Evolutionary conservation across 73 alveolate species (phyloP).

Genomic region (Symbiodinium pilosum): DNA sequence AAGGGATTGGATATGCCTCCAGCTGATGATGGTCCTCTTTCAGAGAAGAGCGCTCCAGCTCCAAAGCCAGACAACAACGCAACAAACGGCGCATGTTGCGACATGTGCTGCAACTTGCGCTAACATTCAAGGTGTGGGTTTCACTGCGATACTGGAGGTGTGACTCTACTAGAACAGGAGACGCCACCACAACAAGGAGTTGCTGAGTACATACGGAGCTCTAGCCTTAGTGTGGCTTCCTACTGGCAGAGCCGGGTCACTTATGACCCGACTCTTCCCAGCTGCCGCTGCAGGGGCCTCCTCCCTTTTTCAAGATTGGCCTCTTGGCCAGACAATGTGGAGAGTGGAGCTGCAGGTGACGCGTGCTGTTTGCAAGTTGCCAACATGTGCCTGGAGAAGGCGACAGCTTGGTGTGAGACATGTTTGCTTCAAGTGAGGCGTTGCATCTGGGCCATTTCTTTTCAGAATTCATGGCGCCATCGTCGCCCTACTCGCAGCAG

Average conservation of each 20-base stretch:
- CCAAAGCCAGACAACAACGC: background rate
- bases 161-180: background rate
- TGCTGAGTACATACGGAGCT: background rate
- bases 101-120: background rate
- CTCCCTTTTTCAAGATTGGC: background rate
- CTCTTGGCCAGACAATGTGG: background rate
- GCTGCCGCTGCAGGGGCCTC: background rate
- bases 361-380: background rate
- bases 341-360: background rate
- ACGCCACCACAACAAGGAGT: too few species aligned
- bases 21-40: background rate
- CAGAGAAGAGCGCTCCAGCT: background rate
- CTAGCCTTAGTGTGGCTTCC: background rate
- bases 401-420: too few species aligned
- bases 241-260: background rate
- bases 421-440: too few species aligned
- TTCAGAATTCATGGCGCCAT: background rate
- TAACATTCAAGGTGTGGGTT: background rate
- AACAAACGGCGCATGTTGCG: slow-evolving; percentile 1
- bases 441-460: too few species aligned
- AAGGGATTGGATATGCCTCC: background rate
- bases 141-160: background rate
- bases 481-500: background rate
- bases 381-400: background rate
- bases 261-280: background rate